Conservation (phyloP, 306 rosid genomes). For the Dryas octopetala region DNA sequence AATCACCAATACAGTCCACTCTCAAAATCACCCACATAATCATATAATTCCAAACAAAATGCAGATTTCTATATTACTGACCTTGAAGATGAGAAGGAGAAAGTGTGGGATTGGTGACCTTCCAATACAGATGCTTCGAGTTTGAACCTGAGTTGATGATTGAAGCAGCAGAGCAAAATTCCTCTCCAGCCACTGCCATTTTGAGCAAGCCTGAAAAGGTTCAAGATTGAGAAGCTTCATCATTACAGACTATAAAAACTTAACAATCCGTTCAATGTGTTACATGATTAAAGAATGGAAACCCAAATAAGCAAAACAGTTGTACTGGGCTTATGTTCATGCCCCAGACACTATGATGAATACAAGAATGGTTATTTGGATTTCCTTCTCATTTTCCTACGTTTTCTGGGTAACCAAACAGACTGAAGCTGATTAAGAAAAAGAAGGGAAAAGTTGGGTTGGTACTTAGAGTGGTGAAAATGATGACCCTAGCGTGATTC, state of each 20-base stretch:
- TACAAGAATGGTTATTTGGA: too few relatives aligned
- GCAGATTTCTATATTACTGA: conserved; percentile 20
- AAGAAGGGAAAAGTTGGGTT: not conserved
- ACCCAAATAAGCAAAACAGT: conserved; percentile 1
- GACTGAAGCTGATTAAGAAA: not conserved
- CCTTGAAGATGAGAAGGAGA: conserved; percentile 84
- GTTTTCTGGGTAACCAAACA: conserved; percentile 19
- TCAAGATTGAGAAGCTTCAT: conserved; percentile 8
- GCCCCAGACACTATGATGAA: not conserved
- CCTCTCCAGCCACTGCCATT: conserved; percentile 45
- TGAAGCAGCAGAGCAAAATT: conserved; percentile 77
- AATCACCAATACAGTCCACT: not conserved
- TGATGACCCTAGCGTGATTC: conserved; percentile 3
- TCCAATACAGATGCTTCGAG: conserved; percentile 59
- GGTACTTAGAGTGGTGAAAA: conserved; percentile 37
- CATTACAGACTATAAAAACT: conserved; percentile 2
- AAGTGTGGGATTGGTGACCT: conserved; percentile 63
- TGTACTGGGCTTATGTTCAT: not conserved
- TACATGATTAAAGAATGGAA: not conserved
- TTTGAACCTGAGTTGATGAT: conserved; percentile 30
- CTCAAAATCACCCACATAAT: not conserved
- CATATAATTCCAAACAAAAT: not conserved
- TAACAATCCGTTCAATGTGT: conserved; percentile 6
- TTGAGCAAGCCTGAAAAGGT: conserved; percentile 51
- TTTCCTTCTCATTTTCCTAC: not conserved